Base-by-base conservation (phyloP, 2,329 filamentous ascomycete species). In the Byssoonygena ceratinophila region DNA sequence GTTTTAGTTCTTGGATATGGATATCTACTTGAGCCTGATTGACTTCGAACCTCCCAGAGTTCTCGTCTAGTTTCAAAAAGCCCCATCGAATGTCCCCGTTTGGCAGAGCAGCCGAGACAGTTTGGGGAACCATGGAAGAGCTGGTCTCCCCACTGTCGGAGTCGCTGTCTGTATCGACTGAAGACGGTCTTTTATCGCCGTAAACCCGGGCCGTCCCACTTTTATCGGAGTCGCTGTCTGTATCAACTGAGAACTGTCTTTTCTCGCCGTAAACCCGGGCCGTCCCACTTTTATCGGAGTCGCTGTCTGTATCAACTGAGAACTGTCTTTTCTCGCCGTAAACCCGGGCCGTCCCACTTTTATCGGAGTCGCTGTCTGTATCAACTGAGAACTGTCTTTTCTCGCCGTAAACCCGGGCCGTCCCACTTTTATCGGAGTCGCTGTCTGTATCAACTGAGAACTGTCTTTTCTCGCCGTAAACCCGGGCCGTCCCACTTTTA, bases 381-480 rank as follows among this genome's bases (percentile, higher is more conserved):
- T 29, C 9, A 29, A 29, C 27, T 29, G 27, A 20, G 37, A 54
- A n/a, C 31, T 53, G 27, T 8, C 25, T 53, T 34, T 50, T 54
- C 39, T 58, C 59, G 1, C 58, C 58, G 6, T 62, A 59, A 44
- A 78, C 66, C 7, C 68, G 68, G 0, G 74, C 73, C 9, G 73
- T 74, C 0, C 78, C 79, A 1, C 76, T 81, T 63, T 82, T 82
- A 20, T 76, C 74, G 37, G n/a, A n/a, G n/a, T n/a, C n/a, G n/a
- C n/a, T n/a, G n/a, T n/a, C 27, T 29, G 9, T 5, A 29, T 29
- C 9, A 29, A 29, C 27, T 29, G 27, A 20, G 37, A 54, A n/a
- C 31, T 53, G 27, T 8, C 25, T 53, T 34, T 50, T 54, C 39
- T 58, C 59, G 1, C 58, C 58, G 6, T 62, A 59, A 44, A 78